Base-by-base conservation (phyloP, 108 stramenopile genomes). In the Cylindrotheca fusiformis region DNA sequence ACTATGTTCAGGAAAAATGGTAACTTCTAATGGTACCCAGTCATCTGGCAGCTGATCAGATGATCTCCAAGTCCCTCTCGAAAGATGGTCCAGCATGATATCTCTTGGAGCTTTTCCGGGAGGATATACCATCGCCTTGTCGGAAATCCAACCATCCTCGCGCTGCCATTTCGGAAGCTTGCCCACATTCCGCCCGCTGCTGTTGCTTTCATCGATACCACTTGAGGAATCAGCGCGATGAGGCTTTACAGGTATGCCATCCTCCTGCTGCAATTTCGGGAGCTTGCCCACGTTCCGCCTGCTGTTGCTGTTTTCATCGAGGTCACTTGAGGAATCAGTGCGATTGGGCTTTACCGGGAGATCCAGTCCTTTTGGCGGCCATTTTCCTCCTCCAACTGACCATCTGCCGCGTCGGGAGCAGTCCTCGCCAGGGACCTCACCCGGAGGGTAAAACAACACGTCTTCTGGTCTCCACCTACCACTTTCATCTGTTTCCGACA, bases 401-500 rank as follows among this genome's bases (percentile, higher is more conserved):
- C 63, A 64, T 28, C 29, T 52, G 0, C 63, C 63, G 20, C 49
- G 63, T n/a, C 41, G 19, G 48, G 32, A 52, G 53, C 17, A 18
- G 30, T 52, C 52, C 8, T 64, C 63, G 24, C 25, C 33, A 3
- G 52, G 52, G 12, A 2, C 23, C 32, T 64, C 31, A 0, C 63
- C 52, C 4, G 63, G 63, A 23, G 63, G 63, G 25, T 64, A 64
- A 41, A 64, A 64, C 50, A 47, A 52, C 6, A 64, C 32, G 33
- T 64, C 63, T 53, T 64, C 4, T 18, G 63, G 63, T 1, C 18
- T 28, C 17, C 22, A 64, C 12, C 50, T 48, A 19, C 25, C 20
- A 41, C 18, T 32, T n/a, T 52, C 32, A 26, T 59, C 45, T 8
- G 41, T n/a, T 2, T 19, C 6, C 8, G 52, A 47, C 18, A 19